Percentiles rank a stretch among this genome's conserved stretches.
These are phyloP conservation scores for Peronosclerospora sorghi DNA, from an alignment of 352 stramenopile species.

Conservation along the genomic window DNA sequence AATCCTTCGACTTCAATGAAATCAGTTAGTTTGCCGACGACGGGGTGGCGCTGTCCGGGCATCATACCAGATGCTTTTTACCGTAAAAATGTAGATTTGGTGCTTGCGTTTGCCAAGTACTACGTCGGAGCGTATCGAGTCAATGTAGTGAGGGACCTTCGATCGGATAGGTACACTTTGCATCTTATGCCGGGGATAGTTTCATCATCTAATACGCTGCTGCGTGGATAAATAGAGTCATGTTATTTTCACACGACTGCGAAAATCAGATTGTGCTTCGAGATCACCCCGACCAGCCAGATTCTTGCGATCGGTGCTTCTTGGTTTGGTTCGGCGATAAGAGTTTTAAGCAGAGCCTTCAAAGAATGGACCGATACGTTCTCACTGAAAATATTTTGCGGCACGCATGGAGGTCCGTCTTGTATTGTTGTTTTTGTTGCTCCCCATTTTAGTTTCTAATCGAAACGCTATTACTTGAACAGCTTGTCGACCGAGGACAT, in stretches of 20 bases:
- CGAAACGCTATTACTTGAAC: not conserved
- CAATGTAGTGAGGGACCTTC: constrained; percentile 53
- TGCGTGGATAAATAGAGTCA: constrained; percentile 29
- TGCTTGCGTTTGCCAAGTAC: constrained; percentile 57
- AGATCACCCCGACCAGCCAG: constrained; percentile 27
- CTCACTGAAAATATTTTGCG: constrained; percentile 46
- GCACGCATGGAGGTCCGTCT: constrained; percentile 34
- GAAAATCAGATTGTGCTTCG: constrained; percentile 46
- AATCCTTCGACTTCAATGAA: not conserved
- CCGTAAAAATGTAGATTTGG: constrained; percentile 31
- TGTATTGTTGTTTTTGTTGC: not conserved
- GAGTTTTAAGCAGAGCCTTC: constrained; percentile 55
- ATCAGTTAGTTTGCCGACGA: constrained; percentile 34
- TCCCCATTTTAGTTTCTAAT: not conserved
- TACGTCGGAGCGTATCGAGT: constrained; percentile 51
- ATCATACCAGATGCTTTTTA: constrained; percentile 51
- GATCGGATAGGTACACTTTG: constrained; percentile 41
- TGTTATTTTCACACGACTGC: constrained; percentile 62
- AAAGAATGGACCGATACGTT: constrained; percentile 59
- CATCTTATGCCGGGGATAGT: too few species aligned
- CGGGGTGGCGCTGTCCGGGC: constrained; percentile 46
- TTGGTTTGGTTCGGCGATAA: constrained; percentile 48
- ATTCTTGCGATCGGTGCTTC: constrained; percentile 47
- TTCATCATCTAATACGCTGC: constrained; percentile 1
- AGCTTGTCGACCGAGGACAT: constrained; percentile 37